phyloP scores from a whole-genome alignment of 2,329 filamentous ascomycete genomes.

The Hyphodiscus sp. region DNA sequence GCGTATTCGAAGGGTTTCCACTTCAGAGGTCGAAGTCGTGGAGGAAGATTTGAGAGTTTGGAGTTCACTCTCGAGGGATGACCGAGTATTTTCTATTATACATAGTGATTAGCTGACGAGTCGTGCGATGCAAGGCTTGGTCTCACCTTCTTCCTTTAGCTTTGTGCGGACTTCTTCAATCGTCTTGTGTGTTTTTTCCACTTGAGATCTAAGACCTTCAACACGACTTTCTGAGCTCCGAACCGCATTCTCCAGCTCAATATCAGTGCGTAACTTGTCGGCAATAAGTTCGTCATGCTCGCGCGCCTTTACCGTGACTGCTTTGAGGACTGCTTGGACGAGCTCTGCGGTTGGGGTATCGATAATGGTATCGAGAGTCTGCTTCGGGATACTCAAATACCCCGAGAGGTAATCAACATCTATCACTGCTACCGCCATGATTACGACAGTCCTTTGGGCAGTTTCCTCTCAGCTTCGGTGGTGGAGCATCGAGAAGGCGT shows the following conservation, averaged over 20 bases:
- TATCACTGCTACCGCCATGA: slow-evolving; percentile 55
- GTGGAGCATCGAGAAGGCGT: slow-evolving; percentile 5
- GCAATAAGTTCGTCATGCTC: slow-evolving; percentile 77
- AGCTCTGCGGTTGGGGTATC: slow-evolving; percentile 71
- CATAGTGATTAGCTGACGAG: slow-evolving; percentile 11
- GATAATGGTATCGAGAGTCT: slow-evolving; percentile 52
- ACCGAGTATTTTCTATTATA: slow-evolving; percentile 65
- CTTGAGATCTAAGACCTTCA: slow-evolving; percentile 71
- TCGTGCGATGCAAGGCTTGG: background rate
- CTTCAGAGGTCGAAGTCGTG: slow-evolving; percentile 66
- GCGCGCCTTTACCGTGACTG: slow-evolving; percentile 70
- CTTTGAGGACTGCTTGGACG: slow-evolving; percentile 66
- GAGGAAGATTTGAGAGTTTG: slow-evolving; percentile 69
- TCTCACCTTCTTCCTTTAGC: slow-evolving; percentile 72
- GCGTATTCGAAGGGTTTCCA: slow-evolving; percentile 71
- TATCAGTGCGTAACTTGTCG: slow-evolving; percentile 82
- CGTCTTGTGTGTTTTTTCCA: slow-evolving; percentile 79
- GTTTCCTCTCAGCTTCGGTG: slow-evolving; percentile 18
- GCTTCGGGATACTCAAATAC: slow-evolving; percentile 63
- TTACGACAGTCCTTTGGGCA: slow-evolving; percentile 17
- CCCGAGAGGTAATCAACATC: slow-evolving; percentile 69
- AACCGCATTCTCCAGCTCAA: slow-evolving; percentile 87
- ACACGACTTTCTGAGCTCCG: slow-evolving; percentile 76
- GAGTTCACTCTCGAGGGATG: slow-evolving; percentile 74
- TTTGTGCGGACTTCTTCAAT: slow-evolving; percentile 75